Evolutionary conservation across 2,329 filamentous ascomycete species (phyloP), one percentile per base, ranked within the genome.

Genomic region (Colletotrichum costaricense): DNA sequence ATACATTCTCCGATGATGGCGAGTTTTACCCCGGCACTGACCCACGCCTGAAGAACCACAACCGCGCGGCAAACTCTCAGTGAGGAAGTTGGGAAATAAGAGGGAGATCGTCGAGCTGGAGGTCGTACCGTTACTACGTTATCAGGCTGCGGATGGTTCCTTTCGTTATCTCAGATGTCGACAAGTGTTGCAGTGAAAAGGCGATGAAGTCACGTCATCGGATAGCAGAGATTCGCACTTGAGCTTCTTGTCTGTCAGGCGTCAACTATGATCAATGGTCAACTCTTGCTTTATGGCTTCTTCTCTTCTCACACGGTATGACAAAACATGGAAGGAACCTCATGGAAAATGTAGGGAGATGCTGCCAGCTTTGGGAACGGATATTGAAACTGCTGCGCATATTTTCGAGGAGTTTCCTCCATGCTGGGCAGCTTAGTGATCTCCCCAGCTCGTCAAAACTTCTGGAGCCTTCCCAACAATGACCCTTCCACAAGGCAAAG

Each of bases 1-100:
- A 72, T 46, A 69, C 66, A 0, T 72, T 72, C 19, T 33, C 57
- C 30, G 70, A 72, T 19, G 70, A 72, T 46, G 70, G 69, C 54
- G 54, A 64, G 4, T 72, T 63, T 46, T 72, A 69, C 22, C 70
- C 70, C 2, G 67, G 59, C 11, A 30, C 59, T 11, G 66, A 69
- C 3, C 54, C 55, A 6, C 33, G 33, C 2, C 26, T 69, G 28
- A 33, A 46, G 22, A 30, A n/a, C 8, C 42, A 5, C 0, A 9
- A 49, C 19, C 42, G 19, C 42, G 42, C 42, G 8, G 2, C 42
- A 11, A n/a, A 49, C 42, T 49, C 42, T 22, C 42, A 49, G 42
- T 49, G 42, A 49, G 42, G 42, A 49, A n/a, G 42, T 49, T 49
- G 42, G 19, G 42, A 22, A 49, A 49, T n/a, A 5, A 49, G 19